Percentiles rank a stretch among this genome's conserved stretches.
Conservation (phyloP, 805 yeast genomes). For the Grigorovia transvaalensis region DNA sequence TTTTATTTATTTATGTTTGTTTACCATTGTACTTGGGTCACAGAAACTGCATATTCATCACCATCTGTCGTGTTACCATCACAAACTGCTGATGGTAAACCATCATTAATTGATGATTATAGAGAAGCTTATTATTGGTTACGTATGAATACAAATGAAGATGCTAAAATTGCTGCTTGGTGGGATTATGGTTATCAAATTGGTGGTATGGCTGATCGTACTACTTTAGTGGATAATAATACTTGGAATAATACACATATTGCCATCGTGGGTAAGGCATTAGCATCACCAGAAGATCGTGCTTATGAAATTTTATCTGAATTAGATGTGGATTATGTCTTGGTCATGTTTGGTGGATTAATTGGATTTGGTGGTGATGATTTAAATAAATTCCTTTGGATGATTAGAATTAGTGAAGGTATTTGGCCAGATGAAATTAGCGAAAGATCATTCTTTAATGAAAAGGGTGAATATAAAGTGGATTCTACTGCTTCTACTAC, state of each 20-base stretch:
- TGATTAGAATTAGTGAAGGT: slow-evolving; percentile 97
- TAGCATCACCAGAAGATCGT: slow-evolving; percentile 81
- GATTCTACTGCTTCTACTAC: slow-evolving; percentile 73
- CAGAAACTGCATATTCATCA: slow-evolving; percentile 89
- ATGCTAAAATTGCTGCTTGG: slow-evolving; percentile 95
- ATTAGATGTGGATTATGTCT: slow-evolving; percentile 90
- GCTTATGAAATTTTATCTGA: slow-evolving; percentile 81
- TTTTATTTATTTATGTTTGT: slow-evolving; percentile 76
- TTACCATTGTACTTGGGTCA: slow-evolving; percentile 94
- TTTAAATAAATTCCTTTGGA: slow-evolving; percentile 93
- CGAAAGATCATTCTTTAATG: slow-evolving; percentile 77
- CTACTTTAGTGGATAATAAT: slow-evolving; percentile 95
- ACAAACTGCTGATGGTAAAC: slow-evolving; percentile 69
- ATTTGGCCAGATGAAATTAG: slow-evolving; percentile 98
- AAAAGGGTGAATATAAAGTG: slow-evolving; percentile 77
- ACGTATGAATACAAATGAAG: slow-evolving; percentile 95
- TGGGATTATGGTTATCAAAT: slow-evolving; percentile 99
- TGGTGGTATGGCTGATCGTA: slow-evolving; percentile 99
- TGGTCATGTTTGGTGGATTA: slow-evolving; percentile 89
- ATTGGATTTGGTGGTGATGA: slow-evolving; percentile 95
- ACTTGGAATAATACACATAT: slow-evolving; percentile 99
- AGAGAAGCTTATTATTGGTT: slow-evolving; percentile 99
- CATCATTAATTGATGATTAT: slow-evolving; percentile 82
- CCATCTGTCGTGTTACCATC: slow-evolving; percentile 95
- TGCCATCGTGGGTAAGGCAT: slow-evolving; percentile 97